phyloP scores from a whole-genome alignment of 2,329 filamentous ascomycete genomes.

The Aspergillus sp. region DNA sequence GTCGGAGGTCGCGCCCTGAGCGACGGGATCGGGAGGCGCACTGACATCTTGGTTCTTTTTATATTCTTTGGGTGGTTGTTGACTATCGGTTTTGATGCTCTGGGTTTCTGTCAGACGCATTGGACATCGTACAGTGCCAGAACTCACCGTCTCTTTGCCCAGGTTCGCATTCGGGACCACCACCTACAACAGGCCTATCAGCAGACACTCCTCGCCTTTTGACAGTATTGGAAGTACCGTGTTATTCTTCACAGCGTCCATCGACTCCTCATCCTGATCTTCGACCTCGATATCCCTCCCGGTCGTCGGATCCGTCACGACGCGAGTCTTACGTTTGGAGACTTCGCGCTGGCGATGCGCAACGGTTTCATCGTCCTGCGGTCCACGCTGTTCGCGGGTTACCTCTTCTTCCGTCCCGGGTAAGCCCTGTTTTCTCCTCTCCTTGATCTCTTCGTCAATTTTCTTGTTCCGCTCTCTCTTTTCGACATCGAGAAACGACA shows the following conservation, averaged over 20 bases:
- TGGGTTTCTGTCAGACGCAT: slow-evolving; percentile 15
- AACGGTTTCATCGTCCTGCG: slow-evolving; percentile 37
- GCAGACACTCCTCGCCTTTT: not conserved
- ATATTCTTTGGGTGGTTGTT: slow-evolving; percentile 70
- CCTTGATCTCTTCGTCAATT: slow-evolving; percentile 52
- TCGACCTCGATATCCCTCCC: slow-evolving; percentile 79
- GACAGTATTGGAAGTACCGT: slow-evolving; percentile 39
- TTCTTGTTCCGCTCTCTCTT: slow-evolving; percentile 58
- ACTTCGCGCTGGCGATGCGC: slow-evolving; percentile 41
- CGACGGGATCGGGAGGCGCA: slow-evolving; percentile 78
- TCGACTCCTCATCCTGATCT: slow-evolving; percentile 62
- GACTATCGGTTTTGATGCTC: slow-evolving; percentile 59
- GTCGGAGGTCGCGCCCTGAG: slow-evolving; percentile 74
- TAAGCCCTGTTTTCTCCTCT: slow-evolving; percentile 12
- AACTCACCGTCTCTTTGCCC: slow-evolving; percentile 55
- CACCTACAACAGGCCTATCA: slow-evolving; percentile 40
- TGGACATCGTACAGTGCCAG: not conserved
- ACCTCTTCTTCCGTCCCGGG: slow-evolving; percentile 6
- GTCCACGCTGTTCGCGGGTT: slow-evolving; percentile 22
- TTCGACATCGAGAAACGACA: slow-evolving; percentile 66
- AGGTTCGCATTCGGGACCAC: slow-evolving; percentile 87
- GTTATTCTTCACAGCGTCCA: slow-evolving; percentile 63
- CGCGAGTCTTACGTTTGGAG: slow-evolving; percentile 41
- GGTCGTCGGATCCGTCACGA: slow-evolving; percentile 79
- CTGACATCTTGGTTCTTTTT: slow-evolving; percentile 78